These are phyloP conservation scores for Solanum chacoense DNA, from an alignment of 305 asterid species.

Conservation along the genomic window DNA sequence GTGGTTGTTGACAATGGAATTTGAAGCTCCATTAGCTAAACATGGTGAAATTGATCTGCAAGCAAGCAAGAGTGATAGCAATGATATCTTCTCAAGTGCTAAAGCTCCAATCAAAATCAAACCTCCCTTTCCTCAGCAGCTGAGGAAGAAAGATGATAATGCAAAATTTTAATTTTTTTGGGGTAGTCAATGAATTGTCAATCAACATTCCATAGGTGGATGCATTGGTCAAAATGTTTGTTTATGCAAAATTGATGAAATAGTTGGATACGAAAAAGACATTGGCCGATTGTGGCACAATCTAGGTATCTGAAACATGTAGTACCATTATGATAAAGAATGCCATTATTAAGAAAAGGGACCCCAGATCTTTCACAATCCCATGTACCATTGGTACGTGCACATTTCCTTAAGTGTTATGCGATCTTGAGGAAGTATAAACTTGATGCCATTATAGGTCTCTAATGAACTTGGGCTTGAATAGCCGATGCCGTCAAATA, in stretches of 20 bases:
- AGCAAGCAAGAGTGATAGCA: not conserved
- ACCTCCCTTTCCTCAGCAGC: not conserved
- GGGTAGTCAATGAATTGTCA: not conserved
- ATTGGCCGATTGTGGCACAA: not conserved
- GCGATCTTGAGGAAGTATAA: not conserved
- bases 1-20: not conserved
- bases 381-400: not conserved
- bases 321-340: not conserved
- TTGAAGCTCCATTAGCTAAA: not conserved
- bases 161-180: not conserved
- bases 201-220: not conserved
- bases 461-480: too few species aligned
- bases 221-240: not conserved
- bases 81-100: not conserved
- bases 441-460: not conserved
- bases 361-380: not conserved
- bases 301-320: not conserved
- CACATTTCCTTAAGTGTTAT: not conserved
- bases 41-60: not conserved
- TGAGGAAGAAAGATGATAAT: not conserved
- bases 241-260: not conserved
- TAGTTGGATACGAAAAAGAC: not conserved
- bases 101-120: not conserved
- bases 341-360: not conserved
- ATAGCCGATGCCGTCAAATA: too few species aligned